phyloP scores from a whole-genome alignment of 345 rosid genomes.

The Stellera chamaejasme region DNA sequence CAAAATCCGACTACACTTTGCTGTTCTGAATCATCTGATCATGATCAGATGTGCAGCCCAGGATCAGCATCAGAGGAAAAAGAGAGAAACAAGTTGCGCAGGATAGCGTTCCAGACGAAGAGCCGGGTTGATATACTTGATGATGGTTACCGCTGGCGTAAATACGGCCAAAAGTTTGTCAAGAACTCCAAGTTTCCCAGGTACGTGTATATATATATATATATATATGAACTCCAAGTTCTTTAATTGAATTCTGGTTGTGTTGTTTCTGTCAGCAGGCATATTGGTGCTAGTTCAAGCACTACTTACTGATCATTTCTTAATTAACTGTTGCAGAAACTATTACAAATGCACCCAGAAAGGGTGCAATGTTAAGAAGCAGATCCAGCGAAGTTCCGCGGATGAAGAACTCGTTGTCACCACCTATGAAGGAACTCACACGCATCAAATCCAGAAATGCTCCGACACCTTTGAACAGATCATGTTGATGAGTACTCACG shows the following conservation, averaged over 20 bases:
- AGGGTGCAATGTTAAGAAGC: conserved; percentile 46
- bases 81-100: conserved; percentile 20
- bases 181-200: conserved; percentile 36
- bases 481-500: conserved; percentile 12
- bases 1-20: not conserved
- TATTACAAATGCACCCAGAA: conserved; percentile 36
- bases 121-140: conserved; percentile 41
- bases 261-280: too few species aligned
- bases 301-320: not conserved
- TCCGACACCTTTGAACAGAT: conserved; percentile 29
- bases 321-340: conserved; percentile 22
- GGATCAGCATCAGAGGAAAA: conserved; percentile 8
- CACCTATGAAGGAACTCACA: conserved; percentile 40
- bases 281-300: not conserved
- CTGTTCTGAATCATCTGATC: conserved; percentile 1
- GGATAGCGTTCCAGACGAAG: conserved; percentile 38
- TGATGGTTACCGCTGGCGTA: conserved; percentile 49
- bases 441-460: conserved; percentile 22
- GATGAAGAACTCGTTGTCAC: conserved; percentile 39
- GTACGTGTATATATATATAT: conserved; percentile 4
- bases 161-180: conserved; percentile 39
- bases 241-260: not conserved
- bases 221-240: not conserved
- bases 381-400: conserved; percentile 34
- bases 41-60: conserved; percentile 2